Evolutionary conservation across 2,329 filamentous ascomycete species (phyloP).

Genomic region (Pseudogymnoascus sp.): DNA sequence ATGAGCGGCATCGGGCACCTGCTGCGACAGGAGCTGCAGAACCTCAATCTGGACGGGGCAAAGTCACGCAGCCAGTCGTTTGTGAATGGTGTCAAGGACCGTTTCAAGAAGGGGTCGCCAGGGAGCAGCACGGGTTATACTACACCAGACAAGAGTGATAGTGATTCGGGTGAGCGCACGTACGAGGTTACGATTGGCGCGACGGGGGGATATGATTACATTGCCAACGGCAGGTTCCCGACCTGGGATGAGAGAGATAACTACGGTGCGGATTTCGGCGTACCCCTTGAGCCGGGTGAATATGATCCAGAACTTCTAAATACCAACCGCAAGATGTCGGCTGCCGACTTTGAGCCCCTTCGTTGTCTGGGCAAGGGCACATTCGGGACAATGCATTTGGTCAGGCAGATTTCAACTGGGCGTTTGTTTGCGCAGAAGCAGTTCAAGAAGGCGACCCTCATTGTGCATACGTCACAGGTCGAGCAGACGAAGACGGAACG

Average conservation of each 20-base stretch:
- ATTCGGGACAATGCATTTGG: slow-evolving; percentile 89
- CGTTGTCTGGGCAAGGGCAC: slow-evolving; percentile 94
- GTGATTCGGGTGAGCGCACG: slow-evolving; percentile 59
- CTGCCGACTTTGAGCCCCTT: slow-evolving; percentile 73
- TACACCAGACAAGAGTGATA: slow-evolving; percentile 47
- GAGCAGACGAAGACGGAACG: slow-evolving; percentile 98
- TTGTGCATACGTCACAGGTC: slow-evolving; percentile 90
- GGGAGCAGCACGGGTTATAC: slow-evolving; percentile 36
- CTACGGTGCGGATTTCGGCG: slow-evolving; percentile 31
- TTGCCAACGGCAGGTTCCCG: slow-evolving; percentile 32
- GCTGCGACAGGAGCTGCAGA: slow-evolving; percentile 68
- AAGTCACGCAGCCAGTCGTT: slow-evolving; percentile 43
- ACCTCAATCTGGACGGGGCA: slow-evolving; percentile 57
- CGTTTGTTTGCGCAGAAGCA: slow-evolving; percentile 96
- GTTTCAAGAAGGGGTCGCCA: slow-evolving; percentile 33
- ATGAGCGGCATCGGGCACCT: slow-evolving; percentile 75
- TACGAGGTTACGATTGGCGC: slow-evolving; percentile 76
- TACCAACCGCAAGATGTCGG: slow-evolving; percentile 73
- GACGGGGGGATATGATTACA: slow-evolving; percentile 72
- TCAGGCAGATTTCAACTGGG: slow-evolving; percentile 82
- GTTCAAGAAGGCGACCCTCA: slow-evolving; percentile 92
- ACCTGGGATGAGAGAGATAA: slow-evolving; percentile 26
- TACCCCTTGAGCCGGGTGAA: slow-evolving; percentile 41
- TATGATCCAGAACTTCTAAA: slow-evolving; percentile 47
- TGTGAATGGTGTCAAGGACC: slow-evolving; percentile 50